Evolutionary conservation across 179 eudicot species (phyloP).

Genomic region (Sideroxylon spinosum): DNA sequence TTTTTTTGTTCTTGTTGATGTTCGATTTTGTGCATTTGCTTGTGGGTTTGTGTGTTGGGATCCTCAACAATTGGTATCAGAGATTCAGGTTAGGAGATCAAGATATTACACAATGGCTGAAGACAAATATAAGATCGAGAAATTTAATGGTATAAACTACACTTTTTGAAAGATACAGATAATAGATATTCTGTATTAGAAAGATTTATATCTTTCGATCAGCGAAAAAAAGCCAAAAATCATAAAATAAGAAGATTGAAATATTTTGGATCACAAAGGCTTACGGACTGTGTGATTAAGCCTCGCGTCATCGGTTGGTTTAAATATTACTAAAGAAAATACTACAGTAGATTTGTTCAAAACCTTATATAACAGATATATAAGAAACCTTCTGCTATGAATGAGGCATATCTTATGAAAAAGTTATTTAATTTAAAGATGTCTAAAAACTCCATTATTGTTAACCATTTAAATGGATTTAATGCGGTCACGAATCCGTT

Average conservation of each 20-base stretch:
- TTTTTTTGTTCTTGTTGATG: not conserved
- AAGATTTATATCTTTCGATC: not conserved
- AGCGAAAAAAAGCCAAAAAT: not conserved
- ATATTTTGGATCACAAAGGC: not conserved
- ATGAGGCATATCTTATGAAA: not conserved
- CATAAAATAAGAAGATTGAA: not conserved
- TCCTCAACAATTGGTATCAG: not conserved
- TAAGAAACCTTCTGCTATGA: not conserved
- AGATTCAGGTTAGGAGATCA: not conserved
- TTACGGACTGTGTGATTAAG: not conserved
- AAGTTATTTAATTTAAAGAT: constrained; percentile 11
- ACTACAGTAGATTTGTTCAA: not conserved
- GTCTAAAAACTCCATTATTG: not conserved
- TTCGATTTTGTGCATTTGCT: not conserved
- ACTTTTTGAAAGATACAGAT: not conserved
- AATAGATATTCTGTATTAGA: not conserved
- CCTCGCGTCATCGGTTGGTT: not conserved
- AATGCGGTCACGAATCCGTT: not conserved
- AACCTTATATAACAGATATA: not conserved
- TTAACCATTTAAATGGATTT: not conserved
- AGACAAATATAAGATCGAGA: not conserved
- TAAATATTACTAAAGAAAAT: not conserved
- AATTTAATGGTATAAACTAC: not conserved
- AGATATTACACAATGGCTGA: not conserved
- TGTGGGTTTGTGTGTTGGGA: not conserved